Evolutionary conservation across 176 grass and related monocot genomes (phyloP).

Genomic region (Canna indica): DNA sequence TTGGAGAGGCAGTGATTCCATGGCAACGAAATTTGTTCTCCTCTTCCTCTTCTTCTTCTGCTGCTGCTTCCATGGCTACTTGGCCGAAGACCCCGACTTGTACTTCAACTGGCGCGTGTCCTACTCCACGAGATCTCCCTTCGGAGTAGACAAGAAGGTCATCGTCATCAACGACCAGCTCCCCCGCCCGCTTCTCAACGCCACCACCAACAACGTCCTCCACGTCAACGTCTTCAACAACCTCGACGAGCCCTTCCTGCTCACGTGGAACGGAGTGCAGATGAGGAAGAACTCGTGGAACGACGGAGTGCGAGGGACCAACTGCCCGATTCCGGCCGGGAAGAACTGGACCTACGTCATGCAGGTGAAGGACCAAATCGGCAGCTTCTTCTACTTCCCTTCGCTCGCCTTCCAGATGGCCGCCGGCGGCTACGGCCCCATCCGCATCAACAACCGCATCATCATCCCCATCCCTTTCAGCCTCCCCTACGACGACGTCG

Average conservation of each 20-base stretch:
- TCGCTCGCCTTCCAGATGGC: not conserved
- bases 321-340: slow-evolving; percentile 6
- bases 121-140: not conserved
- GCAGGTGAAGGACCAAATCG: slow-evolving; percentile 11
- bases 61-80: not conserved
- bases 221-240: not conserved
- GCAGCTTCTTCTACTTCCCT: slow-evolving; percentile 11
- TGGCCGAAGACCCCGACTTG: not conserved
- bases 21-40: not conserved
- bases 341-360: not conserved
- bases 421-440: slow-evolving; percentile 11
- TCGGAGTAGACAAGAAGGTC: slow-evolving; percentile 6
- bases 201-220: slow-evolving; percentile 4
- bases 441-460: slow-evolving; percentile 4
- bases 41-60: not conserved
- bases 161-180: slow-evolving; percentile 6
- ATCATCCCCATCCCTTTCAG: slow-evolving; percentile 3
- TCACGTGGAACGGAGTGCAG: slow-evolving; percentile 11
- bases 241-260: slow-evolving; percentile 8
- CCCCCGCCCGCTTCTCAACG: not conserved
- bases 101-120: slow-evolving; percentile 10
- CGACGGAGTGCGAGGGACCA: slow-evolving; percentile 9
- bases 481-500: slow-evolving; percentile 3
- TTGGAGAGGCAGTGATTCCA: no score
- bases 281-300: slow-evolving; percentile 15